A percentile compares a stretch with the other conserved stretches of the same genome.
These are phyloP conservation scores for Podaxis carcinomalis DNA, from an alignment of 768 basidiomycete genomes.

Conservation along the genomic window DNA sequence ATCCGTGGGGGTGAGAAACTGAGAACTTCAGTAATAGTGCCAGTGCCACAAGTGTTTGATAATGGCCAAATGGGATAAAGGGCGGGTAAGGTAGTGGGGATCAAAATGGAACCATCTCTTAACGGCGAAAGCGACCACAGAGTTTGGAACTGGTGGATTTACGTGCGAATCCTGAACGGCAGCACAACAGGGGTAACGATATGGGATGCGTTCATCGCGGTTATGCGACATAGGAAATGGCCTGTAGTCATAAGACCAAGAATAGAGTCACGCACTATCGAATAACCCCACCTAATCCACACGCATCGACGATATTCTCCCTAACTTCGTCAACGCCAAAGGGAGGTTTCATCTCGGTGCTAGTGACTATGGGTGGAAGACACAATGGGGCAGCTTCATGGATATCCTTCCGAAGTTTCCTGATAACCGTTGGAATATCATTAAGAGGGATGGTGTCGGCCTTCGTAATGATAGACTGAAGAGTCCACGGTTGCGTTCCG, in stretches of 20 bases:
- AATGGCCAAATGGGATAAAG: background rate
- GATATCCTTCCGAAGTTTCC: conserved; percentile 45
- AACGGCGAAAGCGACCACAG: background rate
- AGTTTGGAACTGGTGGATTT: background rate
- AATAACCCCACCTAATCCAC: conserved; percentile 26
- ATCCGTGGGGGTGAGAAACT: background rate
- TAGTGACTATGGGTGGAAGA: conserved; percentile 61
- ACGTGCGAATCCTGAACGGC: background rate
- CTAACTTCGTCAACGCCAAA: conserved; percentile 58
- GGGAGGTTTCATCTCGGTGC: conserved; percentile 39
- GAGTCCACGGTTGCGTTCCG: conserved; percentile 43
- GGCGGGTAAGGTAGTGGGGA: background rate
- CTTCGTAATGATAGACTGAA: conserved; percentile 75
- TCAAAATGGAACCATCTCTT: background rate
- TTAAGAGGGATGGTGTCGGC: conserved; percentile 45
- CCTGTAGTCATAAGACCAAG: background rate
- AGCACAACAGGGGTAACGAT: background rate
- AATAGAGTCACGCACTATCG: background rate
- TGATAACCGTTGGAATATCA: conserved; percentile 30
- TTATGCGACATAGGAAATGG: background rate
- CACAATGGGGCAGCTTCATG: conserved; percentile 56
- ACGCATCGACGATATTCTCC: conserved; percentile 56
- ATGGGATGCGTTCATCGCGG: background rate
- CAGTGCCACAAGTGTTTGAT: background rate
- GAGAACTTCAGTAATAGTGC: background rate